phyloP scores from a whole-genome alignment of 164 flowering plant species.

The Liriodendron chinense region DNA sequence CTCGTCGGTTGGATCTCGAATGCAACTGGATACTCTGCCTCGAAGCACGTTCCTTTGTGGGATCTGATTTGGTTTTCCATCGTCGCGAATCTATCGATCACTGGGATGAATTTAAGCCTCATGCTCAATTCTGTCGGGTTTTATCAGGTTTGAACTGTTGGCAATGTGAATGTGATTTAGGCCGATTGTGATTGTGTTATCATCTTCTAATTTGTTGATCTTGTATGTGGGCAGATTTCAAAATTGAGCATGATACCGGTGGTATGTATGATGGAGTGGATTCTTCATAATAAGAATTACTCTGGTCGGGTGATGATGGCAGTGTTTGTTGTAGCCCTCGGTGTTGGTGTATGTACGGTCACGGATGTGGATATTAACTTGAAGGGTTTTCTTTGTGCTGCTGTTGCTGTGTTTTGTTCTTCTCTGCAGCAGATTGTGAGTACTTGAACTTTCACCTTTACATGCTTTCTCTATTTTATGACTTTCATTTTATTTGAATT shows the following conservation, averaged over 20 bases:
- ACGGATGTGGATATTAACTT: conserved; percentile 84
- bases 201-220: neutral
- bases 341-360: conserved; percentile 87
- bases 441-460: conserved; percentile 4
- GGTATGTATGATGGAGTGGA: conserved; percentile 88
- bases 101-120: conserved; percentile 80
- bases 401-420: conserved; percentile 65
- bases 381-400: conserved; percentile 79
- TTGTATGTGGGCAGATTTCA: conserved; percentile 49
- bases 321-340: conserved; percentile 72
- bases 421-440: conserved; percentile 92
- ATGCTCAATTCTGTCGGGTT: conserved; percentile 64
- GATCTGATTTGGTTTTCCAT: conserved; percentile 89
- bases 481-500: no score
- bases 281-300: conserved; percentile 65
- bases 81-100: conserved; percentile 78
- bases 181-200: neutral
- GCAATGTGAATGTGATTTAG: neutral
- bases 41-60: conserved; percentile 85
- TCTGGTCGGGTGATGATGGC: conserved; percentile 58
- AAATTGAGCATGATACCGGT: conserved; percentile 63
- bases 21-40: conserved; percentile 71
- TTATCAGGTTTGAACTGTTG: conserved; percentile 37
- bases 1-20: conserved; percentile 73
- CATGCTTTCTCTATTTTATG: neutral